Conservation (phyloP, 805 yeast genomes). For the Starmerella davenportii region DNA sequence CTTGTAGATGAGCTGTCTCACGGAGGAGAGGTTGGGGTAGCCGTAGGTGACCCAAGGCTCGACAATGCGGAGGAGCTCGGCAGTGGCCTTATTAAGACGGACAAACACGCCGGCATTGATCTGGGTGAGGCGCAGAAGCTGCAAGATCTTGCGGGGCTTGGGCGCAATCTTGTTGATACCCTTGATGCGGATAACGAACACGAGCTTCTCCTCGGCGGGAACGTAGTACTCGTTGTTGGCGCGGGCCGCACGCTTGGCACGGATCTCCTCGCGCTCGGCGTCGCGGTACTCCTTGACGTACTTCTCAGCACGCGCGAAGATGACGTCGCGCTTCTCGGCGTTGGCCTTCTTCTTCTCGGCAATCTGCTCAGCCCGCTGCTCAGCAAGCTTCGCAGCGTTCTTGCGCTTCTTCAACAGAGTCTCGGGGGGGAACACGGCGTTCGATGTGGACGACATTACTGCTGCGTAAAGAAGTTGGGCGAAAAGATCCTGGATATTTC, state of each 20-base stretch:
- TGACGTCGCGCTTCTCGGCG: slow-evolving; percentile 29
- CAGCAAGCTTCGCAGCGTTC: slow-evolving; percentile 39
- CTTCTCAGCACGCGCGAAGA: slow-evolving; percentile 89
- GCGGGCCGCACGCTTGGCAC: slow-evolving; percentile 68
- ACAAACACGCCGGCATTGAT: slow-evolving; percentile 91
- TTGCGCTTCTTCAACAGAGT: slow-evolving; percentile 41
- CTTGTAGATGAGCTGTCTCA: slow-evolving; percentile 88
- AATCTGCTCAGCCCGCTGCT: slow-evolving; percentile 35
- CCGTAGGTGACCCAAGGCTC: slow-evolving; percentile 96
- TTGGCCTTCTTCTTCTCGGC: slow-evolving; percentile 24
- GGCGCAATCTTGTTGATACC: slow-evolving; percentile 98
- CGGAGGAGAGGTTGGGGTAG: slow-evolving; percentile 85
- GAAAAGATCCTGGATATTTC: background rate
- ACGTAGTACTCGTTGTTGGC: slow-evolving; percentile 86
- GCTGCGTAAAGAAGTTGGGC: slow-evolving; percentile 4
- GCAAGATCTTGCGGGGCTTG: slow-evolving; percentile 97
- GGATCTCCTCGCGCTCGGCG: slow-evolving; percentile 77
- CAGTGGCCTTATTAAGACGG: slow-evolving; percentile 87
- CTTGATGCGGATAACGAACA: slow-evolving; percentile 94
- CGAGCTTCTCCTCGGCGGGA: slow-evolving; percentile 86
- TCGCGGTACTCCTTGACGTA: slow-evolving; percentile 88
- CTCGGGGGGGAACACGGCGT: slow-evolving; percentile 32
- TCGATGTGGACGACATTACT: slow-evolving; percentile 5
- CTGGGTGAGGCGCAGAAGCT: slow-evolving; percentile 74
- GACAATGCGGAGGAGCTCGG: slow-evolving; percentile 79